These are phyloP conservation scores for Isatis lusitanica DNA, from an alignment of 441 rosid species.

Conservation along the genomic window DNA sequence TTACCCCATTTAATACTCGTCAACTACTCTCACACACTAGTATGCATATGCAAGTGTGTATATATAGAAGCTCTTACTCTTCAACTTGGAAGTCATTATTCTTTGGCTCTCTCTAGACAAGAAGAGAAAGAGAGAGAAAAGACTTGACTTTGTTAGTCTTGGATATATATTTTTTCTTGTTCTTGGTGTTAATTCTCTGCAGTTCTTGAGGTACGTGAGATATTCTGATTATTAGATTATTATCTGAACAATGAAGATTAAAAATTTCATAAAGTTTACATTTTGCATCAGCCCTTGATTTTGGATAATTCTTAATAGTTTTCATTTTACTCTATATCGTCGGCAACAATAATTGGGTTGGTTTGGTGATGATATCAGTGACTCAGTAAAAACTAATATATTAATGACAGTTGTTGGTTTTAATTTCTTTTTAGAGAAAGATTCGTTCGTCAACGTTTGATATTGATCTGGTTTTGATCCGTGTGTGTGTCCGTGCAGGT, in stretches of 20 bases:
- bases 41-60: constrained; percentile 6
- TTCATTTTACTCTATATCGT: background rate
- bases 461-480: constrained; percentile 15
- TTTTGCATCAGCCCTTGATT: background rate
- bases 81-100: background rate
- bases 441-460: constrained; percentile 24
- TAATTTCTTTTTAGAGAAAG: constrained; percentile 6
- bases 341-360: constrained; percentile 8
- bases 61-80: constrained; percentile 15
- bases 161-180: background rate
- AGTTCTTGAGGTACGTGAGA: constrained; percentile 26
- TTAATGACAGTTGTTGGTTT: constrained; percentile 25
- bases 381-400: constrained; percentile 22
- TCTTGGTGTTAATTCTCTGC: constrained; percentile 13
- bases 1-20: constrained; percentile 22
- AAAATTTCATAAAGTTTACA: background rate
- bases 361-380: constrained; percentile 29
- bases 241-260: background rate
- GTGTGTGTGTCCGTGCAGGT: constrained; percentile 7
- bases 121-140: background rate
- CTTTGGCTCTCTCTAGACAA: constrained; percentile 5
- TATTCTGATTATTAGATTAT: background rate
- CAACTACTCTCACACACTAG: constrained; percentile 26
- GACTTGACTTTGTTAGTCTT: constrained; percentile 18
- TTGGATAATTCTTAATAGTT: background rate